A percentile compares a stretch with the other conserved stretches of the same genome.
These are phyloP conservation scores for Phytophthora sp. DNA, from an alignment of 352 stramenopile species.

Conservation along the genomic window DNA sequence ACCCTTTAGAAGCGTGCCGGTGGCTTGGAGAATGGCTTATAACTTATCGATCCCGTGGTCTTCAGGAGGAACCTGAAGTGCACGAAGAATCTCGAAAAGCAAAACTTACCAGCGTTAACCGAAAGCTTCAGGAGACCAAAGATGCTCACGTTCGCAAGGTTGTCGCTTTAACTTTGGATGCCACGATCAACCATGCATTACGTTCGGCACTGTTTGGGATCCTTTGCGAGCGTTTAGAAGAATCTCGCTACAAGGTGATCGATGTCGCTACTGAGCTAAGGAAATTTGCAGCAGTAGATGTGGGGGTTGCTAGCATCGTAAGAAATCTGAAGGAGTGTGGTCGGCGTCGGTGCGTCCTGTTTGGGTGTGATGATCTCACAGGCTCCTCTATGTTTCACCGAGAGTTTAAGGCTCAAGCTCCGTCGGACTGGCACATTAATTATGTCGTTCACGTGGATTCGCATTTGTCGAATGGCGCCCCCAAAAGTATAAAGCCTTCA, in stretches of 20 bases:
- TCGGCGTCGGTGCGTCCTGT: constrained; percentile 32
- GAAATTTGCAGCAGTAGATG: neutral
- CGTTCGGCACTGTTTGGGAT: constrained; percentile 8
- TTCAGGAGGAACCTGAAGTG: constrained; percentile 13
- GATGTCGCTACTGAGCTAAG: constrained; percentile 28
- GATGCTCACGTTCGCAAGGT: constrained; percentile 7
- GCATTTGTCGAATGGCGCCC: neutral
- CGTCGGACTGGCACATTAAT: constrained; percentile 27
- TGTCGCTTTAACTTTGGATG: constrained; percentile 27
- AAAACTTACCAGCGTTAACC: neutral
- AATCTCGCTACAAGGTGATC: constrained; percentile 37
- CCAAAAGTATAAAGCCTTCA: neutral
- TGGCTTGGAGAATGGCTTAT: constrained; percentile 67
- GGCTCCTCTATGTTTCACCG: constrained; percentile 12
- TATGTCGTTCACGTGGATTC: constrained; percentile 22
- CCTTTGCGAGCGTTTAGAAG: constrained; percentile 13
- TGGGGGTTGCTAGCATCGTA: constrained; percentile 12
- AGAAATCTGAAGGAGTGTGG: constrained; percentile 22
- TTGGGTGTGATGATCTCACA: constrained; percentile 28
- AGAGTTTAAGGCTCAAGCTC: constrained; percentile 21
- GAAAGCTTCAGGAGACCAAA: neutral
- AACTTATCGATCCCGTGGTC: constrained; percentile 16
- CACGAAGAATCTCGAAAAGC: neutral
- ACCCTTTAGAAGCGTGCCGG: constrained; percentile 47
- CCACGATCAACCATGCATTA: neutral